Evolutionary conservation across 352 stramenopile genomes (phyloP).

Genomic region (Phytophthora kernoviae): DNA sequence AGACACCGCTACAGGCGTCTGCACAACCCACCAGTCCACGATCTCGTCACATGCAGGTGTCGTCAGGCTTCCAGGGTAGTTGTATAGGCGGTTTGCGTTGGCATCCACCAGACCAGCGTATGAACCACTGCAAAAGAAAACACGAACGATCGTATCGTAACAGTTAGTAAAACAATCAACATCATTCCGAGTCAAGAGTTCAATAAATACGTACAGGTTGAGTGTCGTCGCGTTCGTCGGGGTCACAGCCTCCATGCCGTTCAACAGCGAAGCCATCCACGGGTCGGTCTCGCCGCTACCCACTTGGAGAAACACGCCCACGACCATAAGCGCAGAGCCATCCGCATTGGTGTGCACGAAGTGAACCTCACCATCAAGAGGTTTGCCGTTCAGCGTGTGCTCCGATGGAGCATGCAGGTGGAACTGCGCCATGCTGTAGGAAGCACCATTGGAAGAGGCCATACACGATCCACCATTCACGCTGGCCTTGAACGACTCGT

Average conservation of each 20-base stretch:
- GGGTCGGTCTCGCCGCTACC: constrained; percentile 17
- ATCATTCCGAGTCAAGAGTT: background rate
- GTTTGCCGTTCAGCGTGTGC: constrained; percentile 45
- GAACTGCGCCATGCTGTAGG: constrained; percentile 40
- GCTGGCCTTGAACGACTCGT: constrained; percentile 28
- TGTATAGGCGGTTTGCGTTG: constrained; percentile 29
- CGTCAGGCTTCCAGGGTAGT: constrained; percentile 67
- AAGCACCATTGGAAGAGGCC: constrained; percentile 7
- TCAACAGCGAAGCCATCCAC: constrained; percentile 32
- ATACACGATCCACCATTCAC: constrained; percentile 22
- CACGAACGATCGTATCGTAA: no score
- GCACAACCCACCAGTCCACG: constrained; percentile 65
- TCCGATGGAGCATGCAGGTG: constrained; percentile 49
- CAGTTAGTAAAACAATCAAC: background rate
- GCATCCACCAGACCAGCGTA: constrained; percentile 26
- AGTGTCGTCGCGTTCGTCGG: constrained; percentile 3
- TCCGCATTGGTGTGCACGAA: constrained; percentile 45
- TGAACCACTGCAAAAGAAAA: background rate
- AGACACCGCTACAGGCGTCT: constrained; percentile 46
- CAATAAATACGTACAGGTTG: no score
- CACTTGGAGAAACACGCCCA: constrained; percentile 32
- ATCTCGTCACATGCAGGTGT: constrained; percentile 50
- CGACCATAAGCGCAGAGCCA: constrained; percentile 35
- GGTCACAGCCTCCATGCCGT: constrained; percentile 26
- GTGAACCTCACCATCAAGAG: constrained; percentile 39